phyloP scores from a whole-genome alignment of 768 basidiomycete genomes.

The Cystobasidium onofrii region DNA sequence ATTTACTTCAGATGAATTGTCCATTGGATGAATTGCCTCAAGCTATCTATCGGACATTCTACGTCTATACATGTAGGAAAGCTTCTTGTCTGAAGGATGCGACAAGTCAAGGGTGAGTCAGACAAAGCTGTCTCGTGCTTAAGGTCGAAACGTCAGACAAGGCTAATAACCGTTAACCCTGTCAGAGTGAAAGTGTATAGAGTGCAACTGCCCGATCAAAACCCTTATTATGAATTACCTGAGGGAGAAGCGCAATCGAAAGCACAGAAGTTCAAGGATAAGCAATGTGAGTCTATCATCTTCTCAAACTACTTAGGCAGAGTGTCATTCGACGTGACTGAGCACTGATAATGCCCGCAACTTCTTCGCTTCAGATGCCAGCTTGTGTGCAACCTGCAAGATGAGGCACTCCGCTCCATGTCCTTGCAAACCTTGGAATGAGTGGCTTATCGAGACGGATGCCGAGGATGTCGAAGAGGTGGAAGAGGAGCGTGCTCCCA shows the following conservation, averaged over 20 bases:
- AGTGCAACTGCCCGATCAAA: slow-evolving; percentile 20
- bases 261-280: slow-evolving; percentile 22
- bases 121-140: no score
- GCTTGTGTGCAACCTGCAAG: slow-evolving; percentile 16
- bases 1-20: slow-evolving; percentile 38
- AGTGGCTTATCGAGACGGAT: slow-evolving; percentile 31
- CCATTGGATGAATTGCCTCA: slow-evolving; percentile 38
- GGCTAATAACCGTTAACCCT: no score
- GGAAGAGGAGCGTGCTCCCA: slow-evolving; percentile 9
- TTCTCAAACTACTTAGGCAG: not conserved
- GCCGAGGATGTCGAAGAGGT: slow-evolving; percentile 9
- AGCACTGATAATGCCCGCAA: no score
- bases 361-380: slow-evolving; percentile 7
- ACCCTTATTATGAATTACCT: slow-evolving; percentile 18
- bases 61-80: slow-evolving; percentile 37
- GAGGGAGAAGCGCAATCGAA: not conserved
- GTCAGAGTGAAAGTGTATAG: slow-evolving; percentile 23
- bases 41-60: slow-evolving; percentile 37
- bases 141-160: no score
- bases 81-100: slow-evolving; percentile 20
- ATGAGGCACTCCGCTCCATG: slow-evolving; percentile 18
- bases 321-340: no score
- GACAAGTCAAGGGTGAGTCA: not conserved
- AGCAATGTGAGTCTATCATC: slow-evolving; percentile 21
- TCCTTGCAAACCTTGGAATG: slow-evolving; percentile 13